These are phyloP conservation scores for Cymbopogon flexuosus DNA, from an alignment of 202 grass and related monocot genomes.

Conservation along the genomic window DNA sequence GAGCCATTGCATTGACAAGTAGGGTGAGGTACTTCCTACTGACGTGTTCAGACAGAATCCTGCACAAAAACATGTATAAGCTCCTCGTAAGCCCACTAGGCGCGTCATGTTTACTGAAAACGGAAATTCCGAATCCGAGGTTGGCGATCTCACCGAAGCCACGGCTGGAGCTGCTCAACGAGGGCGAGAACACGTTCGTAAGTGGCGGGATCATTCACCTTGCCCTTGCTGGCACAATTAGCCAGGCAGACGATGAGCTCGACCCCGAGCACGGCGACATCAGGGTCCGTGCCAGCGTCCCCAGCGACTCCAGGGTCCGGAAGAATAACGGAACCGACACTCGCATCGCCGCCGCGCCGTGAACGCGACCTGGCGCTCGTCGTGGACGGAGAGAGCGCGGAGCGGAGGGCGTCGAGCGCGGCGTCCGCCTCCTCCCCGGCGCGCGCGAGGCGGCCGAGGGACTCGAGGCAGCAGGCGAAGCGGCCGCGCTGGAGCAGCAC, in stretches of 20 bases:
- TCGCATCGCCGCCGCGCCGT: constrained; percentile 12
- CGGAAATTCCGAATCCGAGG: not conserved
- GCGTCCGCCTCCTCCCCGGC: constrained; percentile 48
- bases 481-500: constrained; percentile 56
- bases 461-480: constrained; percentile 56
- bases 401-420: constrained; percentile 46
- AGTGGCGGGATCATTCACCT: constrained; percentile 39
- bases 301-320: constrained; percentile 41
- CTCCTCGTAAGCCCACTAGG: not conserved
- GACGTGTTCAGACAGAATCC: constrained; percentile 44
- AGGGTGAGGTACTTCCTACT: constrained; percentile 42
- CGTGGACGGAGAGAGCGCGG: constrained; percentile 32
- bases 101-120: not conserved
- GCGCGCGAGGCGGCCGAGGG: constrained; percentile 40
- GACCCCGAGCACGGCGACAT: constrained; percentile 50
- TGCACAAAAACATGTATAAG: constrained; percentile 31
- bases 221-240: constrained; percentile 58
- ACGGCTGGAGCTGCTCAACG: constrained; percentile 53
- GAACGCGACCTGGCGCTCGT: not conserved
- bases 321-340: constrained; percentile 31
- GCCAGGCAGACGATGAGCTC: constrained; percentile 56
- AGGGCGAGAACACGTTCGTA: constrained; percentile 54
- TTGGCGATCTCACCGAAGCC: constrained; percentile 53
- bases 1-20: constrained; percentile 54
- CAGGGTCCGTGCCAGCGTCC: constrained; percentile 45